Conservation (phyloP, 1,139 yeast genomes). For the Yamadazyma epiphylla region DNA sequence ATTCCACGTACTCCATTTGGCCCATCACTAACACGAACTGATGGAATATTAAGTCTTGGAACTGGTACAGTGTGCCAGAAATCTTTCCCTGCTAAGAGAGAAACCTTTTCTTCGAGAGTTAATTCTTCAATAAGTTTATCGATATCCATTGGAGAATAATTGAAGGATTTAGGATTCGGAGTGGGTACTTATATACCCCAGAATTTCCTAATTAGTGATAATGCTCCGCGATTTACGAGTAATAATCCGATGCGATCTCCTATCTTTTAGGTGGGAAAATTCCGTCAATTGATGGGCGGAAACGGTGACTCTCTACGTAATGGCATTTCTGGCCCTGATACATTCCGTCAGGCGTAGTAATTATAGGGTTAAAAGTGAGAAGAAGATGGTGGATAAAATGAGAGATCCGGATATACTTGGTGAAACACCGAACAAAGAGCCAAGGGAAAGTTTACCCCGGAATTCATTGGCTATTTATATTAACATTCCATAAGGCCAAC, state of each 20-base stretch:
- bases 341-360: no score
- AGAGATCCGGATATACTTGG: no score
- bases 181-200: no score
- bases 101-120: constrained; percentile 45
- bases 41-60: constrained; percentile 38
- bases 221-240: neutral
- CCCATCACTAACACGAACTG: constrained; percentile 32
- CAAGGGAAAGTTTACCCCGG: no score
- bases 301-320: no score
- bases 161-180: no score
- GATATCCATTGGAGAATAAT: constrained; percentile 36
- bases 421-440: no score
- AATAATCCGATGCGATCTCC: neutral
- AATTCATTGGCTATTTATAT: neutral
- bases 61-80: constrained; percentile 55
- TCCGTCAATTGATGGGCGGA: no score
- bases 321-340: no score
- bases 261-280: no score
- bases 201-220: neutral
- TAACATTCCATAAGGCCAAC: constrained; percentile 34
- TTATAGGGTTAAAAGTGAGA: no score
- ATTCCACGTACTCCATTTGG: constrained; percentile 37
- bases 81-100: constrained; percentile 47
- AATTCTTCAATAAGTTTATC: constrained; percentile 41
- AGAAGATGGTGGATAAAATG: no score